Conservation (phyloP, 805 yeast species). For the Pichia heedii region DNA sequence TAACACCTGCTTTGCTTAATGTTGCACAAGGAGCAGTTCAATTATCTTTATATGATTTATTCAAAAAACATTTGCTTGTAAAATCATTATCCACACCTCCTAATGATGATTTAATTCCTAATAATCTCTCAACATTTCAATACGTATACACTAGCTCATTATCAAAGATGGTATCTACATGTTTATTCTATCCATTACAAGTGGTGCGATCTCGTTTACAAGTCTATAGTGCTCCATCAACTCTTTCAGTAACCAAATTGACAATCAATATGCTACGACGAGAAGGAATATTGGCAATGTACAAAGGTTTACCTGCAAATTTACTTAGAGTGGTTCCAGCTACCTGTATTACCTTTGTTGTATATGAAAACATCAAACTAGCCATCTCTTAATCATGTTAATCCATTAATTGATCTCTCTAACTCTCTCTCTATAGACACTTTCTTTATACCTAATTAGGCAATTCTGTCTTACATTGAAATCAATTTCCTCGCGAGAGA, state of each 20-base stretch:
- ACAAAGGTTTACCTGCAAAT: conserved; percentile 76
- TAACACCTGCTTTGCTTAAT: conserved; percentile 65
- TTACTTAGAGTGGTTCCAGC: conserved; percentile 82
- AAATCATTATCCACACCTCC: too few species aligned
- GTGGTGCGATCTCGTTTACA: conserved; percentile 74
- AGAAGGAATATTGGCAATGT: conserved; percentile 63
- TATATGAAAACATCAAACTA: conserved; percentile 58
- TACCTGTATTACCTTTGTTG: conserved; percentile 81
- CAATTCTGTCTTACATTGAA: not conserved
- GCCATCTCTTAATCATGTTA: not conserved
- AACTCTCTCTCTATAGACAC: not conserved
- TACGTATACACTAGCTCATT: conserved; percentile 58
- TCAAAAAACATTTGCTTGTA: conserved; percentile 40
- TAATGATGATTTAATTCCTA: conserved; percentile 5
- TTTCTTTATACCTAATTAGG: not conserved
- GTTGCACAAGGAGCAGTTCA: conserved; percentile 88
- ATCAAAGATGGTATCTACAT: conserved; percentile 61
- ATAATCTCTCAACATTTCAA: conserved; percentile 38
- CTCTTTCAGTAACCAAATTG: conserved; percentile 28
- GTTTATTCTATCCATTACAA: conserved; percentile 75
- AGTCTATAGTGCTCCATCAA: conserved; percentile 23
- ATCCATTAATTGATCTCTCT: not conserved
- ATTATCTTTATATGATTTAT: conserved; percentile 73
- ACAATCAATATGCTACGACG: conserved; percentile 28
- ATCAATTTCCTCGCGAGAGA: not conserved